Evolutionary conservation across 129 eudicot genomes (phyloP).

Genomic region (Tanacetum coccineum): DNA sequence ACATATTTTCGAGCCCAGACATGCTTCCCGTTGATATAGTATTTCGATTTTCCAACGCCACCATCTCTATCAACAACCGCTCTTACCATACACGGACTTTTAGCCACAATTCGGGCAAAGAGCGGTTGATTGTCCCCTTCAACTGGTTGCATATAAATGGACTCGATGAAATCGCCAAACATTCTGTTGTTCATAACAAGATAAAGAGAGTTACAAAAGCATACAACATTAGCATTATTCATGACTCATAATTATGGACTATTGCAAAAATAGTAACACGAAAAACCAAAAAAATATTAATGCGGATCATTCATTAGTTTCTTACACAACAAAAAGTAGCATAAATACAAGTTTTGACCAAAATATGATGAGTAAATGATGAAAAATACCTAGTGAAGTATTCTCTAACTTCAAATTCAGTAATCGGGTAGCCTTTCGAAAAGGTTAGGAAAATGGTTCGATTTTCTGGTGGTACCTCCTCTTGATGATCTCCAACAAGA

Average conservation of each 20-base stretch:
- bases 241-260: too few species aligned
- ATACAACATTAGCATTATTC: too few species aligned
- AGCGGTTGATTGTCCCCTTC: conserved; percentile 26
- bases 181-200: conserved; percentile 12
- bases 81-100: conserved; percentile 1
- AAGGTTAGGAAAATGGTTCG: conserved; percentile 45
- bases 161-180: conserved; percentile 39
- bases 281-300: too few species aligned
- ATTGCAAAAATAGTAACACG: too few species aligned
- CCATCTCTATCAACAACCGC: conserved; percentile 23
- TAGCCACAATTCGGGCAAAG: conserved; percentile 43
- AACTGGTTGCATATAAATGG: conserved; percentile 27
- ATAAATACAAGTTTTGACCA: background rate
- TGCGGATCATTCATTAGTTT: too few species aligned
- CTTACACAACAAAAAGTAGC: background rate
- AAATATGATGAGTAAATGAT: background rate
- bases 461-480: conserved; percentile 31
- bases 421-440: conserved; percentile 37
- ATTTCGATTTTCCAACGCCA: conserved; percentile 21
- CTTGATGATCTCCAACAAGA: background rate
- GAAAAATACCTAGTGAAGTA: conserved; percentile 26
- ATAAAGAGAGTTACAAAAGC: too few species aligned
- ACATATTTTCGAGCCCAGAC: too few species aligned
- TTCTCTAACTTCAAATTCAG: conserved; percentile 37
- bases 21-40: too few species aligned